Conservation (phyloP, 73 alveolate species). For the Tetrahymena elliotti region DNA sequence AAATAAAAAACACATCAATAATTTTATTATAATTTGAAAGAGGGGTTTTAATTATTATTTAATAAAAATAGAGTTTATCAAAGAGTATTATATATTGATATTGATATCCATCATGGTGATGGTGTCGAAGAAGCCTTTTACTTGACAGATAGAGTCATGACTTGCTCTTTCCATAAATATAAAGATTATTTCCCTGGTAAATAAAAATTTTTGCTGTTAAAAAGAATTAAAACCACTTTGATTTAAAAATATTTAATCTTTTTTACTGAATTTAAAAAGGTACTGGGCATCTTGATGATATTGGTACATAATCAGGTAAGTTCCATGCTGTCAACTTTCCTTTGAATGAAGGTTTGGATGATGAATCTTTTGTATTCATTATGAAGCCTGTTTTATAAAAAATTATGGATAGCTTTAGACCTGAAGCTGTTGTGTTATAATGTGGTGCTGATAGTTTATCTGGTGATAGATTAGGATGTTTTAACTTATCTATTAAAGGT, state of each 20-base stretch:
- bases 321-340: conserved; percentile 95
- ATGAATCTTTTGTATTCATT: conserved; percentile 64
- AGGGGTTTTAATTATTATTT: neutral
- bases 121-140: conserved; percentile 99
- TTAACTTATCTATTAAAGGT: conserved; percentile 81
- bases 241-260: neutral
- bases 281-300: conserved; percentile 92
- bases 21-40: no score
- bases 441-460: conserved; percentile 76
- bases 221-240: neutral
- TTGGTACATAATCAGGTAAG: conserved; percentile 93
- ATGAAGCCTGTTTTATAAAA: conserved; percentile 85
- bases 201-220: neutral
- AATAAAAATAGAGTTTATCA: conserved; percentile 60
- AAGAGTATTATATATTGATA: conserved; percentile 93
- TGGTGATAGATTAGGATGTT: conserved; percentile 96
- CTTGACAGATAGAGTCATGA: conserved; percentile 93
- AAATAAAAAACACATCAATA: no score
- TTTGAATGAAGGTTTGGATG: conserved; percentile 95
- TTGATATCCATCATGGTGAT: conserved; percentile 99
- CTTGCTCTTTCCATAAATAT: conserved; percentile 94
- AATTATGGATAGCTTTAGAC: conserved; percentile 64
- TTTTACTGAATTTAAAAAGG: neutral
- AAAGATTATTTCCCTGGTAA: conserved; percentile 97
- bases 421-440: conserved; percentile 55